Base-by-base conservation (phyloP, 805 yeast species). In the Nakazawaea populi region DNA sequence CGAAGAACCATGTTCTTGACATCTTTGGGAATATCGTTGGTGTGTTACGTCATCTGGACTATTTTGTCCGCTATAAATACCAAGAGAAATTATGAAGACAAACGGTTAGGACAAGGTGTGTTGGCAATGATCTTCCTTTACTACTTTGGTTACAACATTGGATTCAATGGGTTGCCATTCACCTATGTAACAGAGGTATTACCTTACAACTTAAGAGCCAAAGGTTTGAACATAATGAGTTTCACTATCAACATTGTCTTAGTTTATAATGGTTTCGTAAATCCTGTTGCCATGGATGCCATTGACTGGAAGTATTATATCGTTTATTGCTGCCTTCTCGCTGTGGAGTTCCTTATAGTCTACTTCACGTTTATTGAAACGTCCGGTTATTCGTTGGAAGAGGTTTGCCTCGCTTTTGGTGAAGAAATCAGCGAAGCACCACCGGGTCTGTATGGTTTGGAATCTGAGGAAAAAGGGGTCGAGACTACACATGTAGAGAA, bases 91-190 rank as follows among this genome's bases (percentile, higher is more conserved):
- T 74, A 71, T 58, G 61, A 64, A 46, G 66, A 75, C 49, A 70
- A 69, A 55, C 24, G 63, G 4, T 60, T 71, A 30, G 77, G 74
- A 47, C 66, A 65, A 48, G 80, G 77, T 55, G 77, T 74, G n/a
- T 64, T 76, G 56, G 77, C 77, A 12, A 72, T 77, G 77, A 74
- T 77, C 47, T 76, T 73, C 69, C 56, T 75, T 39, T 73, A 65
- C 68, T 68, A 69, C 60, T 61, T 65, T 47, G 60, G 65, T 37
- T 74, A 75, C 60, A 67, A 73, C 58, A 60, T 71, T 32, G 78
- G 76, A 36, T 58, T 66, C 48, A 74, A 74, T 50, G 80, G 79
- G 47, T 64, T 75, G 52, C 74, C 79, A 46, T 67, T 63, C 56
- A 58, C 75, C 39, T 77, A 76, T 56, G 59, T 71, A 38, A 75